phyloP scores from a whole-genome alignment of 768 basidiomycete species.

The Dacryopinax spathularia region DNA sequence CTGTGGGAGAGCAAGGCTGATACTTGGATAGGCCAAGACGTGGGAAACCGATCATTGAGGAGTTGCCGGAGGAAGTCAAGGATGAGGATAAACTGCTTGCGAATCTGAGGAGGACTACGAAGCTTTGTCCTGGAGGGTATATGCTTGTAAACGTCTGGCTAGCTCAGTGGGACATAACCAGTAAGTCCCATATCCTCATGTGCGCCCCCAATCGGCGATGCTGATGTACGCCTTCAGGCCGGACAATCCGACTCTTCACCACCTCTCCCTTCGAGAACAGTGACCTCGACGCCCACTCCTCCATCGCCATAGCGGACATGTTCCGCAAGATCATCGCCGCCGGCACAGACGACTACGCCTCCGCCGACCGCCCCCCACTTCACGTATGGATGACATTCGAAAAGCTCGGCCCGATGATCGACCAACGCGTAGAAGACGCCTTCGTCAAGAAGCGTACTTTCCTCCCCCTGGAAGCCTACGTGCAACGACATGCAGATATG shows the following conservation, averaged over 20 bases:
- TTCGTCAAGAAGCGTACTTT: slow-evolving; percentile 10
- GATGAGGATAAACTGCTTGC: slow-evolving; percentile 8
- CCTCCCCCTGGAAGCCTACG: slow-evolving; percentile 9
- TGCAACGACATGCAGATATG: background rate
- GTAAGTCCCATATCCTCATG: slow-evolving; percentile 6
- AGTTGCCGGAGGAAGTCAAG: slow-evolving; percentile 4
- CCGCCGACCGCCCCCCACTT: background rate
- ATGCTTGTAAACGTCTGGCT: slow-evolving; percentile 10
- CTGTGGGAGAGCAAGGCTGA: too few species aligned
- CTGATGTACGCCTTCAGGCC: background rate
- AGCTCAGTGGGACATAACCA: slow-evolving; percentile 11
- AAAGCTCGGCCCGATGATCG: slow-evolving; percentile 5
- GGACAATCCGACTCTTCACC: slow-evolving; percentile 9
- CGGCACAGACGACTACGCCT: background rate
- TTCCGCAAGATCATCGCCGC: slow-evolving; percentile 5
- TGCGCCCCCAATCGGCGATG: background rate
- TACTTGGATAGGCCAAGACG: slow-evolving; percentile 2
- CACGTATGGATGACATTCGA: slow-evolving; percentile 10
- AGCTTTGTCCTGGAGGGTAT: slow-evolving; percentile 8
- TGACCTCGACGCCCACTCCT: slow-evolving; percentile 10
- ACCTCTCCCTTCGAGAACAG: slow-evolving; percentile 9
- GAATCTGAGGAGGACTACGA: slow-evolving; percentile 10
- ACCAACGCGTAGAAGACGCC: slow-evolving; percentile 9
- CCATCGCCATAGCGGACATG: slow-evolving; percentile 10
- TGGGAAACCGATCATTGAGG: slow-evolving; percentile 2